Evolutionary conservation across 257 asterid species (phyloP).

Genomic region (Cruciata laevipes): DNA sequence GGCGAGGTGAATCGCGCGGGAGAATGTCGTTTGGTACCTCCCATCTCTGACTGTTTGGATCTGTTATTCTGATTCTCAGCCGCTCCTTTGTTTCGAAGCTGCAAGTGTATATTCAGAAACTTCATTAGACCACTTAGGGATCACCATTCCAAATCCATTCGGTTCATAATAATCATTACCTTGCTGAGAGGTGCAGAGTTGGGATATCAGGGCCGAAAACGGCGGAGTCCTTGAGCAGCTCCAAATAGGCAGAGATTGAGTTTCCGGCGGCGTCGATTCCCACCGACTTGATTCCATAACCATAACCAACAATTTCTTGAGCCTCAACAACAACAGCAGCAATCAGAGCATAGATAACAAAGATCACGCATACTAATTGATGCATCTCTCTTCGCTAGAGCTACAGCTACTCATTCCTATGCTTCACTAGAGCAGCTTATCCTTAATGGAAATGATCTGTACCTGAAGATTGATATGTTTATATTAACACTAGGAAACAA

Average conservation of each 20-base stretch:
- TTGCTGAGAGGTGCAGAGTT: conserved; percentile 27
- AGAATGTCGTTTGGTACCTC: conserved; percentile 34
- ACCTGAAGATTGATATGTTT: not conserved
- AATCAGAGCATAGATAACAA: not conserved
- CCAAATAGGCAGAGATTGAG: conserved; percentile 46
- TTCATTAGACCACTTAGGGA: not conserved
- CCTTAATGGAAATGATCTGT: not conserved
- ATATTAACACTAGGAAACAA: not conserved
- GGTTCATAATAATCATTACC: conserved; percentile 17
- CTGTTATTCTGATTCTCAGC: conserved; percentile 34
- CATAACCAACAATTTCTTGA: conserved; percentile 38
- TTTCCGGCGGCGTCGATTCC: conserved; percentile 25
- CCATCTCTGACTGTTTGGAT: conserved; percentile 32
- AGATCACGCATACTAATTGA: not conserved
- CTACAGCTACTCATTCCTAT: not conserved
- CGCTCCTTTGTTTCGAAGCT: conserved; percentile 29
- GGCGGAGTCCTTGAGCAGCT: conserved; percentile 42
- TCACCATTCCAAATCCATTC: not conserved
- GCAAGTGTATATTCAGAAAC: not conserved
- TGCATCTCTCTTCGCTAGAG: not conserved
- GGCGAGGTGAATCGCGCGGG: conserved; percentile 21
- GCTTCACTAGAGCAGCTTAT: not conserved
- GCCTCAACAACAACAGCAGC: conserved; percentile 6
- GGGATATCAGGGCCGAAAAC: conserved; percentile 34
- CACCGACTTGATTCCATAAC: conserved; percentile 46